These are phyloP conservation scores for Leucaena leucocephala DNA, from an alignment of 306 rosid species.

Conservation along the genomic window DNA sequence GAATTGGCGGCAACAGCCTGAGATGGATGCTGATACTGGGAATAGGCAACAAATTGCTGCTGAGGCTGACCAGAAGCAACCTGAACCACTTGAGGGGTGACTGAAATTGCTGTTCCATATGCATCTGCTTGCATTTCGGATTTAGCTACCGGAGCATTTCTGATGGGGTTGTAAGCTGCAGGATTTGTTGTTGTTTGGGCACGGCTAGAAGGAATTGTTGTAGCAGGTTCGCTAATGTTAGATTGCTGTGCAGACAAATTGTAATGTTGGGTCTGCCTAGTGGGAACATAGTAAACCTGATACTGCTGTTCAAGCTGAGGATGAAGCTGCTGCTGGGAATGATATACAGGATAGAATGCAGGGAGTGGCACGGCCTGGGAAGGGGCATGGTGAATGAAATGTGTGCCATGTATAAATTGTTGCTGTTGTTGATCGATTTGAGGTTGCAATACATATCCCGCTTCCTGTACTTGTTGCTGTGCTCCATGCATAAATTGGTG, in stretches of 20 bases:
- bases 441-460: conserved; percentile 72
- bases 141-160: conserved; percentile 66
- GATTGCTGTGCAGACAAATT: conserved; percentile 70
- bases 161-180: conserved; percentile 58
- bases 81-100: conserved; percentile 71
- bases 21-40: conserved; percentile 86
- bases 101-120: conserved; percentile 68
- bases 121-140: conserved; percentile 67
- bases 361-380: conserved; percentile 56
- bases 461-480: conserved; percentile 43
- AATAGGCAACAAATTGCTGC: conserved; percentile 73
- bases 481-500: conserved; percentile 76
- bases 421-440: conserved; percentile 68
- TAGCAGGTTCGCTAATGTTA: conserved; percentile 59
- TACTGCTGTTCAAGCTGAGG: conserved; percentile 68
- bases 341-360: conserved; percentile 82
- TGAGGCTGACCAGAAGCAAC: conserved; percentile 78
- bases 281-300: conserved; percentile 71
- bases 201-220: conserved; percentile 52
- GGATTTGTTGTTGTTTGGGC: conserved; percentile 67
- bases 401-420: conserved; percentile 75
- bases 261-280: conserved; percentile 80
- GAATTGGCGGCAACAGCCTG: conserved; percentile 69
- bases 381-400: conserved; percentile 73
- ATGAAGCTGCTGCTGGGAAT: conserved; percentile 76